phyloP scores from a whole-genome alignment of 192 early-diverging fungal species.

The Mortierella antarctica region DNA sequence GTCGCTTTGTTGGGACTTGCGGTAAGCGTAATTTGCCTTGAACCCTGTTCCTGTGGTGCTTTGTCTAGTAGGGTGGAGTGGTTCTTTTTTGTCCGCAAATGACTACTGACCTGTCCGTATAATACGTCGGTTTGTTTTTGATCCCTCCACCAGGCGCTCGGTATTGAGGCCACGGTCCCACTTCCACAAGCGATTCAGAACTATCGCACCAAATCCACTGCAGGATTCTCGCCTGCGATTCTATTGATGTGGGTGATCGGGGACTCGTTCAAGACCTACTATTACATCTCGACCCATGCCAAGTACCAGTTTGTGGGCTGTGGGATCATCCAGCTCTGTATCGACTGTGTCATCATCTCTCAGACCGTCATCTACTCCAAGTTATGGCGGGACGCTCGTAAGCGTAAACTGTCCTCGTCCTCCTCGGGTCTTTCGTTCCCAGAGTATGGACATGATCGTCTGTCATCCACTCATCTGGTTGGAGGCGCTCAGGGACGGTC shows the following conservation, averaged over 20 bases:
- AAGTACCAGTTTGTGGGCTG: conserved; percentile 67
- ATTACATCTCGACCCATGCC: conserved; percentile 60
- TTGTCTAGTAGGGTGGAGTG: no score
- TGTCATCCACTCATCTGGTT: conserved; percentile 1
- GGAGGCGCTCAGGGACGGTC: conserved; percentile 17
- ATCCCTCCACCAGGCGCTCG: conserved; percentile 41
- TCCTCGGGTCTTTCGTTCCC: no score
- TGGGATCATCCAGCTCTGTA: conserved; percentile 63
- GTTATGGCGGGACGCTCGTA: conserved; percentile 25
- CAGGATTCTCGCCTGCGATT: conserved; percentile 62
- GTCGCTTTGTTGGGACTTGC: conserved; percentile 44
- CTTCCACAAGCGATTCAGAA: conserved; percentile 65
- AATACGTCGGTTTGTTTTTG: not conserved
- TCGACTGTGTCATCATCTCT: conserved; percentile 60
- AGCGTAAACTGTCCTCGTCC: not conserved
- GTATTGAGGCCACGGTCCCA: conserved; percentile 70
- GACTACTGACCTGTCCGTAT: not conserved
- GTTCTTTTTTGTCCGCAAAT: not conserved
- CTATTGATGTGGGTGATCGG: conserved; percentile 64
- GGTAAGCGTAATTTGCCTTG: conserved; percentile 3
- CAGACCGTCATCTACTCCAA: conserved; percentile 64
- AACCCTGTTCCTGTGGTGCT: no score
- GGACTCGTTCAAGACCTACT: conserved; percentile 67
- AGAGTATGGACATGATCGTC: not conserved
- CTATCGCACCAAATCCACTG: conserved; percentile 55